A percentile compares a stretch with the other conserved stretches of the same genome.
Conservation (phyloP, 2,329 filamentous ascomycete genomes). For the Metarhizium brunneum region DNA sequence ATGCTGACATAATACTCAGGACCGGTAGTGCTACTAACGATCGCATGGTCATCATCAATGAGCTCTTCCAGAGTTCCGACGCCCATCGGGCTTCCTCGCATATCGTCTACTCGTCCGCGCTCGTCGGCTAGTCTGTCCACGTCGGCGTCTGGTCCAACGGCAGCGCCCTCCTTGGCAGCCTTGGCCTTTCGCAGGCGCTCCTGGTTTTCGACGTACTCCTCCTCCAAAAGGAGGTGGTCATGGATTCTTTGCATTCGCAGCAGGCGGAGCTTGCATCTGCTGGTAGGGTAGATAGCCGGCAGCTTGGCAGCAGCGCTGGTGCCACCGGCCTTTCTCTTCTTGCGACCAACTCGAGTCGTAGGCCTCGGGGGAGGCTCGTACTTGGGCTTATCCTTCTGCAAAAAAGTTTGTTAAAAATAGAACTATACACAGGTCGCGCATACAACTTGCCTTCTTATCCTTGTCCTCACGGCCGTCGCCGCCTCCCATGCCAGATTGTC, state of each 20-base stretch:
- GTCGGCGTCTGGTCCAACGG: constrained; percentile 61
- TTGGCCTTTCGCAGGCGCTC: constrained; percentile 92
- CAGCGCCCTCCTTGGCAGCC: constrained; percentile 61
- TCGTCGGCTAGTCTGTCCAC: constrained; percentile 87
- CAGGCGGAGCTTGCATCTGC: constrained; percentile 93
- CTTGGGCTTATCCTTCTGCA: constrained; percentile 98
- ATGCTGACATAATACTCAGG: constrained; percentile 99
- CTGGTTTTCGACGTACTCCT: constrained; percentile 99
- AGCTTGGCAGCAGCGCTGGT: constrained; percentile 94
- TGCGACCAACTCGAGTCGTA: constrained; percentile 91
- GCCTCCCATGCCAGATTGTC: constrained; percentile 79
- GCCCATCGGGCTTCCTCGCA: constrained; percentile 97
- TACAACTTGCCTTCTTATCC: constrained; percentile 74
- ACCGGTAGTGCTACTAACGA: constrained; percentile 93
- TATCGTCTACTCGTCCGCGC: constrained; percentile 89
- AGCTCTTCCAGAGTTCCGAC: constrained; percentile 96
- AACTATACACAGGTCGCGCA: not conserved
- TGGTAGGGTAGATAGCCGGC: constrained; percentile 86
- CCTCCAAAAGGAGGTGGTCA: constrained; percentile 91
- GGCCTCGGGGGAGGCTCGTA: constrained; percentile 97
- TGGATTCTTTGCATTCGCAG: constrained; percentile 98
- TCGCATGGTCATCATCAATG: constrained; percentile 98
- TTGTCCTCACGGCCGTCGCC: constrained; percentile 74
- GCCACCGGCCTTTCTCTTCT: constrained; percentile 94
- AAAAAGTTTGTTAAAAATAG: constrained; percentile 13